Base-by-base conservation (phyloP, 2,329 filamentous ascomycete species). In the Pseudonectria buxi region DNA sequence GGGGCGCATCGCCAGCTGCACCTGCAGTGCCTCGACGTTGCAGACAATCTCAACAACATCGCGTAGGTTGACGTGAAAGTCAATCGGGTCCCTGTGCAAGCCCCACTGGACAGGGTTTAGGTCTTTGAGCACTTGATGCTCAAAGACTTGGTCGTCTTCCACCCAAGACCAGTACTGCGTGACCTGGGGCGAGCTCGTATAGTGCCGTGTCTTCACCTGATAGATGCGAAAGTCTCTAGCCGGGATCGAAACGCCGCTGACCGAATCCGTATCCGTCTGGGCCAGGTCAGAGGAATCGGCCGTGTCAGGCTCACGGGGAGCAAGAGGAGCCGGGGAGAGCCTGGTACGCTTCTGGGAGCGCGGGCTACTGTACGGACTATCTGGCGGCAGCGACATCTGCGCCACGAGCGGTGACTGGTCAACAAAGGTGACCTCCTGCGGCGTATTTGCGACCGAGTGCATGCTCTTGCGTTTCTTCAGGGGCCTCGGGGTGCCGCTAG, bases 121-220 rank as follows among this genome's bases (percentile, higher is more conserved):
- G 12, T 69, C 63, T 29, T 63, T 65, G 4, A 76, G 60, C 2
- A 76, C 67, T 46, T 75, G 72, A 43, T 76, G 73, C 56, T 76
- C 68, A 35, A 76, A 71, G 11, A 60, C 46, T 13, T 49, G 58
- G 6, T 50, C 48, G 22, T 62, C 51, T 7, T 57, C 57, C 4
- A 67, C 46, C 66, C 67, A 76, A 32, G 71, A 70, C 71, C 71
- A 74, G 55, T 76, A 76, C 49, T 77, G 73, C 10, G 69, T 74
- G 5, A 72, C 67, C 10, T 59, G 47, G 3, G 59, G 54, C 35
- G 67, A 68, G 14, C 66, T 72, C 1, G 71, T 68, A 33, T 67
- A 61, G 10, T 58, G 44, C 11, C 58, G 55, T 3, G 68, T 70
- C 56, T 74, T 74, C 45, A 78, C 64, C 43, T 74, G 69, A 30